Conservation (phyloP, 1,139 yeast genomes). For the Tardiomyces blankii region DNA sequence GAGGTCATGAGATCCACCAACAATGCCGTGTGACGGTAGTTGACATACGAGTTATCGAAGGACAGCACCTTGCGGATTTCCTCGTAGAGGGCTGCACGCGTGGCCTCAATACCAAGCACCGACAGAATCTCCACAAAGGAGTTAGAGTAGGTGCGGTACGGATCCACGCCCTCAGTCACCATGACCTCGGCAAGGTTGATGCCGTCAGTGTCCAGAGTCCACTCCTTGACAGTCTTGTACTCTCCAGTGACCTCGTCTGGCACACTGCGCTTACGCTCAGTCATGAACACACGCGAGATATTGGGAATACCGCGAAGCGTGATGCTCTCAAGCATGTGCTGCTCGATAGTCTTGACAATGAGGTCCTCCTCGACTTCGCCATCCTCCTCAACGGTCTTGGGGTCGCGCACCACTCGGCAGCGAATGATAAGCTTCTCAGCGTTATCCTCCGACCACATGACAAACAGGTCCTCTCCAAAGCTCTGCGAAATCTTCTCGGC, state of each 20-base stretch:
- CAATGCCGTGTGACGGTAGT: constrained; percentile 96
- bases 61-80: constrained; percentile 97
- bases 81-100: constrained; percentile 84
- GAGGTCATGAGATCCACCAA: constrained; percentile 98
- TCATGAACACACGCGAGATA: constrained; percentile 81
- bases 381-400: constrained; percentile 85
- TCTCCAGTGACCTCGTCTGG: constrained; percentile 76
- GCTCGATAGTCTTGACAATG: constrained; percentile 87
- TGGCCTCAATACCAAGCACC: constrained; percentile 97
- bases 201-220: constrained; percentile 99
- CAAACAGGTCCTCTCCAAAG: constrained; percentile 90
- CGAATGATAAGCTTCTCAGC: constrained; percentile 95
- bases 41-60: constrained; percentile 98
- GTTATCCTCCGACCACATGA: constrained; percentile 98
- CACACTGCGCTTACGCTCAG: constrained; percentile 76
- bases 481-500: constrained; percentile 91
- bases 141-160: constrained; percentile 82
- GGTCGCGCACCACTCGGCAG: constrained; percentile 97
- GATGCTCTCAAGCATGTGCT: constrained; percentile 91
- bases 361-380: constrained; percentile 96
- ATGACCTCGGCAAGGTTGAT: constrained; percentile 91
- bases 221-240: constrained; percentile 78
- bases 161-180: constrained; percentile 91
- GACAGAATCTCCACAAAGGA: constrained; percentile 93
- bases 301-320: constrained; percentile 95